These are phyloP conservation scores for Prunus fruticosa DNA, from an alignment of 306 rosid species.

Conservation along the genomic window DNA sequence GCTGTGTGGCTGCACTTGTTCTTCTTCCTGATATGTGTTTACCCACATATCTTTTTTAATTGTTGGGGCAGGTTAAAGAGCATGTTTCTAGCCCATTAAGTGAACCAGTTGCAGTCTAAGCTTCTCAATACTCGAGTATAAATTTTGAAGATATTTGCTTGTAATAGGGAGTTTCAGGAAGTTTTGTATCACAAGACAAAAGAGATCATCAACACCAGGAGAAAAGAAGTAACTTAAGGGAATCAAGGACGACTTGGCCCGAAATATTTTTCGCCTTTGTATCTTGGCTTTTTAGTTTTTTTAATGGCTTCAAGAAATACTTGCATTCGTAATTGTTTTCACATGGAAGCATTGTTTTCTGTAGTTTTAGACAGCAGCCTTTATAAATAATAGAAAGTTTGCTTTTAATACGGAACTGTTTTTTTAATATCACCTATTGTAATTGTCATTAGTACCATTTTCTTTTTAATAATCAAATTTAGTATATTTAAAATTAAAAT, in stretches of 20 bases:
- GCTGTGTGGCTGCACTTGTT: neutral
- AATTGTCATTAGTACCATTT: no score
- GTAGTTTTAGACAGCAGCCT: slow-evolving; percentile 20
- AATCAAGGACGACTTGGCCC: slow-evolving; percentile 26
- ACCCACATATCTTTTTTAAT: slow-evolving; percentile 20
- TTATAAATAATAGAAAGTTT: no score
- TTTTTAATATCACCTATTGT: no score
- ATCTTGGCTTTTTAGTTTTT: slow-evolving; percentile 29
- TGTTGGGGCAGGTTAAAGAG: slow-evolving; percentile 61
- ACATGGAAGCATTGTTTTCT: slow-evolving; percentile 22
- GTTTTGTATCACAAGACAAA: slow-evolving; percentile 31
- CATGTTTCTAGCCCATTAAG: slow-evolving; percentile 61
- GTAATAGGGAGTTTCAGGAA: slow-evolving; percentile 54
- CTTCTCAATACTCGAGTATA: slow-evolving; percentile 41
- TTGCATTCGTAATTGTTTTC: slow-evolving; percentile 24
- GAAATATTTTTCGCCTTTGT: slow-evolving; percentile 25
- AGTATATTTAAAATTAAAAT: no score
- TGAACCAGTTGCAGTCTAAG: slow-evolving; percentile 81
- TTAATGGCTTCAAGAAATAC: slow-evolving; percentile 32
- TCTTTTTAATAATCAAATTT: no score
- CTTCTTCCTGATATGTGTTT: slow-evolving; percentile 3
- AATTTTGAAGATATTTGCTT: slow-evolving; percentile 63
- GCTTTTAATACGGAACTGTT: no score
- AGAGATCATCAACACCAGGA: slow-evolving; percentile 29
- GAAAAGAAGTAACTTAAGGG: slow-evolving; percentile 28